Conservation (phyloP, 371 early-diverging fungal species). For the Capillidium rhysosporum region DNA sequence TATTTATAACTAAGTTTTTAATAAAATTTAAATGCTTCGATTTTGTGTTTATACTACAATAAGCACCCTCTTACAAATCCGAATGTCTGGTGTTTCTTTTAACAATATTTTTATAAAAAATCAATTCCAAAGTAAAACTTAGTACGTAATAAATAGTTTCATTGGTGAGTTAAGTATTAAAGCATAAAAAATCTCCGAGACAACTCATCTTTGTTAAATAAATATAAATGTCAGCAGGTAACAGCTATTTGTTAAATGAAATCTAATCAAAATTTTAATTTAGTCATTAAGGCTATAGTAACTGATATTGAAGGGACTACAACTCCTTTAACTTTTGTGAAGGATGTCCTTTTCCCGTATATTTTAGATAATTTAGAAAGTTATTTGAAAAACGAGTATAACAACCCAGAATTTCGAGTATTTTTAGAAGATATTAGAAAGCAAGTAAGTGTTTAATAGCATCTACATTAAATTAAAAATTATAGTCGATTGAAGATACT, state of each 20-base stretch:
- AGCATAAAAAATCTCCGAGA: too few species aligned
- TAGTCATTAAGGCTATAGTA: conserved; percentile 32
- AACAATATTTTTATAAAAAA: too few species aligned
- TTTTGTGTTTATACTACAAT: conserved; percentile 56
- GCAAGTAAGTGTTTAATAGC: conserved; percentile 27
- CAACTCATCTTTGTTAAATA: too few species aligned
- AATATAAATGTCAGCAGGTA: too few species aligned
- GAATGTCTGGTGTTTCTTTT: conserved; percentile 51
- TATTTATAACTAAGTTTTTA: conserved; percentile 56
- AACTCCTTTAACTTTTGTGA: conserved; percentile 89
- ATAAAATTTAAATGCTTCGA: conserved; percentile 57
- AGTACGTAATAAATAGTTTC: too few species aligned
- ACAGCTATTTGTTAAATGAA: not conserved
- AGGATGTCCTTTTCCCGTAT: conserved; percentile 77
- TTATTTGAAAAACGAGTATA: conserved; percentile 37
- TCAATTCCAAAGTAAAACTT: too few species aligned
- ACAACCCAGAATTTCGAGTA: conserved; percentile 25
- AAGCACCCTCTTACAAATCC: conserved; percentile 77
- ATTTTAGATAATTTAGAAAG: conserved; percentile 37
- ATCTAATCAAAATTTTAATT: conserved; percentile 1
- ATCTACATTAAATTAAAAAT: not conserved
- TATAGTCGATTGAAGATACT: conserved; percentile 1
- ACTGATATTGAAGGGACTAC: conserved; percentile 91
- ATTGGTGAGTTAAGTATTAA: too few species aligned
- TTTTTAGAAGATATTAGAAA: conserved; percentile 40